Evolutionary conservation across 1,284 basidiomycete genomes (phyloP), one percentile per base, ranked within the genome.

Genomic region (Ganoderma leucocontextum): DNA sequence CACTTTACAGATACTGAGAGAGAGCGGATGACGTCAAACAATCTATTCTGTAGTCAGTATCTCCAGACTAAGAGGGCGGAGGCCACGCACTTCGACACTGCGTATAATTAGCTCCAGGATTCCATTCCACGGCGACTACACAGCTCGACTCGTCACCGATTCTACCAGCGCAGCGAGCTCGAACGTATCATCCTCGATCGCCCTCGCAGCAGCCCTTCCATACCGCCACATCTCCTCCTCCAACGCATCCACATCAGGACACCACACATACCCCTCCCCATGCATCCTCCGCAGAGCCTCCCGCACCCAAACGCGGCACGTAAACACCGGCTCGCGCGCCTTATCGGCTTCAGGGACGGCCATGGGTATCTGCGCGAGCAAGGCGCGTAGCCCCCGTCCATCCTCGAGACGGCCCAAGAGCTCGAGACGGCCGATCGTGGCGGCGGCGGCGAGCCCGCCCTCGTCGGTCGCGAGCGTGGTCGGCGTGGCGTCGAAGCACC

Each of bases 231-330:
- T 68, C 62, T 71, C 70, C 57, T 60, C 65, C 53, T 71, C 70
- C 59, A 71, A 29, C 47, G 70, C 70, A 41, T 71, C 67, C 13
- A 71, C 62, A 29, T 71, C 64, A 4, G 59, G 53, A 52, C 70
- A 68, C 2, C 33, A 22, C 19, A 71, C n/a, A 25, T 47, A 71
- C 13, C 67, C 70, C 7, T 6, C 8, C 44, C 17, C 59, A 47
- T 71, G 62, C 66, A 71, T 64, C 22, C 62, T 62, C 53, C 70
- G 42, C 47, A 71, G 8, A 12, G 70, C 70, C 58, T 71, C 70
- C 12, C 67, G 64, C 9, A 68, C 52, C 70, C 70, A 71, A 17
- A 71, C 70, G 13, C 70, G 55, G 60, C 70, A 71, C n/a, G 70
- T 66, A 47, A 63, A 71, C 25, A 19, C 22, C 25, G 53, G 67